Evolutionary conservation across 2,329 filamentous ascomycete species (phyloP).

Genomic region (Colletotrichum zoysiae): DNA sequence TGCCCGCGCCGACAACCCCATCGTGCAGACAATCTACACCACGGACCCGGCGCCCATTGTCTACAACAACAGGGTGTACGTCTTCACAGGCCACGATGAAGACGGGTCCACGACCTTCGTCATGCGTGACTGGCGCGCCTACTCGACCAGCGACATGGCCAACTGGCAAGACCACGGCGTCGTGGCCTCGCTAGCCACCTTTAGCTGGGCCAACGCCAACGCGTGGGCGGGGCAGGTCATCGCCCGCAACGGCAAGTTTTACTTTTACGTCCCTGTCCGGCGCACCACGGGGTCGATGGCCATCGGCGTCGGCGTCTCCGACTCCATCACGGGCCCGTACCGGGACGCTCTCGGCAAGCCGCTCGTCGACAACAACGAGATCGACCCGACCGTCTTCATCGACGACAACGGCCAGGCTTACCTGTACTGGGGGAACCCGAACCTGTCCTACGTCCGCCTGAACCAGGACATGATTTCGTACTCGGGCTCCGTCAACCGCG

Average conservation of each 20-base stretch:
- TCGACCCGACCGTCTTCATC: conserved; percentile 56
- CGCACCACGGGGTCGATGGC: conserved; percentile 39
- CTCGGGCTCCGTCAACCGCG: conserved; percentile 36
- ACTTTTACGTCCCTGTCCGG: conserved; percentile 48
- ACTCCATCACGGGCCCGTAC: conserved; percentile 53
- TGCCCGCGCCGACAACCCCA: neutral
- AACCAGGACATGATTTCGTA: conserved; percentile 57
- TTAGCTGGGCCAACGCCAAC: conserved; percentile 51
- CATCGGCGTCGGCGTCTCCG: conserved; percentile 52
- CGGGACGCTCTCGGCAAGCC: conserved; percentile 49
- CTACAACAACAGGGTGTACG: conserved; percentile 47
- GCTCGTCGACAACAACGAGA: conserved; percentile 49
- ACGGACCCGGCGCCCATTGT: conserved; percentile 48
- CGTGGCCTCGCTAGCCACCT: conserved; percentile 45
- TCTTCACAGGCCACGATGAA: conserved; percentile 51
- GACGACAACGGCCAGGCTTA: conserved; percentile 59
- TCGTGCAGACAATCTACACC: conserved; percentile 5
- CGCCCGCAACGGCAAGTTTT: conserved; percentile 51
- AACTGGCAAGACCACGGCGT: conserved; percentile 51
- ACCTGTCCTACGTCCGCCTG: conserved; percentile 54
- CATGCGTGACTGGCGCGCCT: conserved; percentile 52
- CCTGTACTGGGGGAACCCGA: conserved; percentile 45
- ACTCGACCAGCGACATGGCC: conserved; percentile 50
- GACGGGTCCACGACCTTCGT: conserved; percentile 45
- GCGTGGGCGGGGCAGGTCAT: conserved; percentile 52